Evolutionary conservation across 805 yeast genomes (phyloP).

Genomic region (Lachancea sp.): DNA sequence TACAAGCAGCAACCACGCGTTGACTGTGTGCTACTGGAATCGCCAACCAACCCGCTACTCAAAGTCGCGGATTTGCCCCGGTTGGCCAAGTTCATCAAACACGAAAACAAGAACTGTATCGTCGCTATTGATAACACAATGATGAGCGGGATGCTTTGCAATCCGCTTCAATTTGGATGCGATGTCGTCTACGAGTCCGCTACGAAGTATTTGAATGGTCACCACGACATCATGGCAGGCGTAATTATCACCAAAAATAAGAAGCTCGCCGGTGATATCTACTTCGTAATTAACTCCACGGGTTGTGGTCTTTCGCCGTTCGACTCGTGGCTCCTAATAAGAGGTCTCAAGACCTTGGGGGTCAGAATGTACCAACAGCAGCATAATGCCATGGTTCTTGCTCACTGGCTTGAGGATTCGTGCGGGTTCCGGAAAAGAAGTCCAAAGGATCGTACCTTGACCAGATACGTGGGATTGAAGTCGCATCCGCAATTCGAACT

Average conservation of each 20-base stretch:
- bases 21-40: slow-evolving; percentile 53
- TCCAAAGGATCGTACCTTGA: slow-evolving; percentile 35
- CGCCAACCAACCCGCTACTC: slow-evolving; percentile 91
- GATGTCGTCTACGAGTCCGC: slow-evolving; percentile 93
- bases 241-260: slow-evolving; percentile 64
- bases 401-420: slow-evolving; percentile 58
- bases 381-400: slow-evolving; percentile 66
- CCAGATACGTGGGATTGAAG: slow-evolving; percentile 79
- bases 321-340: slow-evolving; percentile 80
- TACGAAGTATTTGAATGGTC: slow-evolving; percentile 88
- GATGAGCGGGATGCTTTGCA: slow-evolving; percentile 87
- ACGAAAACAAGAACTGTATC: slow-evolving; percentile 55
- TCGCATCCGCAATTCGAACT: slow-evolving; percentile 76
- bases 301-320: slow-evolving; percentile 92
- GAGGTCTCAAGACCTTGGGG: slow-evolving; percentile 86
- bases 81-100: slow-evolving; percentile 61
- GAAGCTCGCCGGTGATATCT: slow-evolving; percentile 61
- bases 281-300: slow-evolving; percentile 76
- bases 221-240: slow-evolving; percentile 97
- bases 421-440: slow-evolving; percentile 43
- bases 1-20: slow-evolving; percentile 58
- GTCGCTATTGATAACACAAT: slow-evolving; percentile 92
- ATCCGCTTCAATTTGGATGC: slow-evolving; percentile 79
- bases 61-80: slow-evolving; percentile 75
- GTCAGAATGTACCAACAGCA: slow-evolving; percentile 86